Evolutionary conservation across 2,329 filamentous ascomycete genomes (phyloP).

Genomic region (Penicillium sp.): DNA sequence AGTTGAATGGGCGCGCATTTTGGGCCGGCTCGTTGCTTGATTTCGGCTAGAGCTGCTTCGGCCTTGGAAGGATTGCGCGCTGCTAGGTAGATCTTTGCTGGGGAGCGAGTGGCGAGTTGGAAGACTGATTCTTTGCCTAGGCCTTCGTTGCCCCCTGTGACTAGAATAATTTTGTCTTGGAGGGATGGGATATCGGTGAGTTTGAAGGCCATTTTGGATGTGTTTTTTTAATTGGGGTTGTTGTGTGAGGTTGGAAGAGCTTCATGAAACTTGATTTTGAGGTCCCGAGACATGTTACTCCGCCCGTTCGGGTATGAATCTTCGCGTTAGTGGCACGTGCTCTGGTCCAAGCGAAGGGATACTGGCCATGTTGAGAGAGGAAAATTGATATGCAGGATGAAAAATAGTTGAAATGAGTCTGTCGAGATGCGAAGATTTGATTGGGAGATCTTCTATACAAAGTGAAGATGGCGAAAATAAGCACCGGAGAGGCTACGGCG

Average conservation of each 20-base stretch:
- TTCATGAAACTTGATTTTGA: not conserved
- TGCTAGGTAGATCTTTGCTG: conserved; percentile 4
- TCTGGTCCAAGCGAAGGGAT: not conserved
- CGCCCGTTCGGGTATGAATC: not conserved
- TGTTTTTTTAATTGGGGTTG: not conserved
- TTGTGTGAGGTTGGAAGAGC: not conserved
- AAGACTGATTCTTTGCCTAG: not conserved
- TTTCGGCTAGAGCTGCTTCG: conserved; percentile 1
- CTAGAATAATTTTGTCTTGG: not conserved
- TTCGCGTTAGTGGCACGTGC: not conserved
- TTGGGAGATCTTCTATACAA: not conserved
- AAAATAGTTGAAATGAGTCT: not conserved
- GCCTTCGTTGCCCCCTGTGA: not conserved
- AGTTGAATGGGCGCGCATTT: not conserved
- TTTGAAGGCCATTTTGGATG: not conserved
- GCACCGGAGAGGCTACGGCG: not conserved
- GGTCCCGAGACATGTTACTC: not conserved
- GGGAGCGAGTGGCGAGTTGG: not conserved
- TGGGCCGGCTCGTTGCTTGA: not conserved
- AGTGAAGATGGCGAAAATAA: too few relatives aligned
- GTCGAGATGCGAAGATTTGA: not conserved
- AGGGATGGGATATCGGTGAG: not conserved
- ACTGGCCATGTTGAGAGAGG: not conserved
- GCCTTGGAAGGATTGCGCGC: conserved; percentile 5
- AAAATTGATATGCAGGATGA: not conserved